Percentiles rank a stretch among this genome's conserved stretches.
Evolutionary conservation across 805 yeast species (phyloP).

Genomic region (Metschnikowia drakensbergensis): DNA sequence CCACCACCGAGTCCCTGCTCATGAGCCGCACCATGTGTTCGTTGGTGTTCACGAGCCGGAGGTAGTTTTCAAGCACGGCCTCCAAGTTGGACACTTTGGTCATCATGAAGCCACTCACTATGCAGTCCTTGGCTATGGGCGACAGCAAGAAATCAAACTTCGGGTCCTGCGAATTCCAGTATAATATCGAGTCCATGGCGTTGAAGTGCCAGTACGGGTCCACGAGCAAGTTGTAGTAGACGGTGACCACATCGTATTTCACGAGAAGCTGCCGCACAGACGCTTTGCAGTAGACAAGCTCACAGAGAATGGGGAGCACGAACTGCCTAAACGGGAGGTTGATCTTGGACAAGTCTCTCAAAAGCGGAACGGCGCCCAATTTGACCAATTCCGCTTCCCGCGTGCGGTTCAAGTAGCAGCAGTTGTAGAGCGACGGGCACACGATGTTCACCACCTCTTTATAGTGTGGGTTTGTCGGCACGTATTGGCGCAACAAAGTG

Average conservation of each 20-base stretch:
- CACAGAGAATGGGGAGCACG: constrained; percentile 50
- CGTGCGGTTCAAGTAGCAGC: constrained; percentile 45
- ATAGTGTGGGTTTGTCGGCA: constrained; percentile 28
- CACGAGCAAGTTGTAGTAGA: constrained; percentile 37
- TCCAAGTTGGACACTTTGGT: constrained; percentile 41
- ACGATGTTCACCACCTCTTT: constrained; percentile 42
- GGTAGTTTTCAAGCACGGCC: constrained; percentile 38
- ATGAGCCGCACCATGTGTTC: constrained; percentile 21
- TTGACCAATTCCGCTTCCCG: constrained; percentile 45
- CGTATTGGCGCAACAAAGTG: constrained; percentile 23
- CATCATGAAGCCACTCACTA: constrained; percentile 39
- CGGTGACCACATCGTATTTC: constrained; percentile 35
- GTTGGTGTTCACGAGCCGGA: constrained; percentile 29
- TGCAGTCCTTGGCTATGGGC: constrained; percentile 26
- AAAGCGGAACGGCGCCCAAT: constrained; percentile 45
- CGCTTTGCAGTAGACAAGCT: constrained; percentile 45
- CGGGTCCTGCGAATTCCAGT: constrained; percentile 35
- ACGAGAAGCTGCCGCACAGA: constrained; percentile 36
- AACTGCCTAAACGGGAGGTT: constrained; percentile 49
- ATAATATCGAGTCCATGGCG: constrained; percentile 48
- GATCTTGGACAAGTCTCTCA: constrained; percentile 36
- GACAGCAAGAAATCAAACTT: constrained; percentile 21
- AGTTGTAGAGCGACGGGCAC: constrained; percentile 49
- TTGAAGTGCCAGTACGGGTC: constrained; percentile 59
- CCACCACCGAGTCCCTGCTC: constrained; percentile 25